phyloP scores from a whole-genome alignment of 1,284 basidiomycete species.

The Leccinum subrobustum region DNA sequence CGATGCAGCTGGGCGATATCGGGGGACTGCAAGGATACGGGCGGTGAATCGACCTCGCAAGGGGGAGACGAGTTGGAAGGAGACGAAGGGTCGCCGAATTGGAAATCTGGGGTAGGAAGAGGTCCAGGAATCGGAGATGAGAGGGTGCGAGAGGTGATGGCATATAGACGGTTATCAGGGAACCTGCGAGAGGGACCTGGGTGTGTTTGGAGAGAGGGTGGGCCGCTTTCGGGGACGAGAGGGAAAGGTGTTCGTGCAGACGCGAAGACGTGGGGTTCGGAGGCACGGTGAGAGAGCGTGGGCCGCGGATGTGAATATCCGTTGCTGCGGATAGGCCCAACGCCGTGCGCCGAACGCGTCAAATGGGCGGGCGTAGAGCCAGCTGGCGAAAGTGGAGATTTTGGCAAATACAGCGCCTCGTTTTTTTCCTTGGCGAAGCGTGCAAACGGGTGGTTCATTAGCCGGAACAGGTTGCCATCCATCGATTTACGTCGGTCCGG shows the following conservation, averaged over 20 bases:
- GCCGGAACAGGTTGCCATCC: slow-evolving; percentile 58
- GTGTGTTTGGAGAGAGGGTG: slow-evolving; percentile 12
- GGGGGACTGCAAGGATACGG: slow-evolving; percentile 19
- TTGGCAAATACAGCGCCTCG: slow-evolving; percentile 42
- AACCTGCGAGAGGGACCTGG: slow-evolving; percentile 22
- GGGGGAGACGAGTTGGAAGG: slow-evolving; percentile 42
- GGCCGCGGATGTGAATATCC: slow-evolving; percentile 30
- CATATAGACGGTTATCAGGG: slow-evolving; percentile 50
- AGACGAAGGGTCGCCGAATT: slow-evolving; percentile 58
- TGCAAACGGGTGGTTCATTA: slow-evolving; percentile 63
- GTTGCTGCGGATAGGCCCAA: slow-evolving; percentile 25
- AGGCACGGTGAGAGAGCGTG: slow-evolving; percentile 44
- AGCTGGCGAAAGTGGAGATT: slow-evolving; percentile 34
- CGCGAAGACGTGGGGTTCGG: slow-evolving; percentile 36
- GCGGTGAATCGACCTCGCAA: slow-evolving; percentile 51
- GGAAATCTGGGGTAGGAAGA: slow-evolving; percentile 65
- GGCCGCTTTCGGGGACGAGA: slow-evolving; percentile 24
- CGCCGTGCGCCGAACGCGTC: slow-evolving; percentile 20
- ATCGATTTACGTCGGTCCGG: slow-evolving; percentile 56
- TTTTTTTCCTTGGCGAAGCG: slow-evolving; percentile 57
- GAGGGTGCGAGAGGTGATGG: slow-evolving; percentile 47
- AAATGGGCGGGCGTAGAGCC: slow-evolving; percentile 30
- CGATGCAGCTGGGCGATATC: slow-evolving; percentile 27
- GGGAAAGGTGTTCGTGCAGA: slow-evolving; percentile 35
- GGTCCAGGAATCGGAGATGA: slow-evolving; percentile 64